A percentile compares a stretch with the other conserved stretches of the same genome.
These are phyloP conservation scores for Orbilia blumenaviensis DNA, from an alignment of 2,329 filamentous ascomycete species.

Conservation along the genomic window DNA sequence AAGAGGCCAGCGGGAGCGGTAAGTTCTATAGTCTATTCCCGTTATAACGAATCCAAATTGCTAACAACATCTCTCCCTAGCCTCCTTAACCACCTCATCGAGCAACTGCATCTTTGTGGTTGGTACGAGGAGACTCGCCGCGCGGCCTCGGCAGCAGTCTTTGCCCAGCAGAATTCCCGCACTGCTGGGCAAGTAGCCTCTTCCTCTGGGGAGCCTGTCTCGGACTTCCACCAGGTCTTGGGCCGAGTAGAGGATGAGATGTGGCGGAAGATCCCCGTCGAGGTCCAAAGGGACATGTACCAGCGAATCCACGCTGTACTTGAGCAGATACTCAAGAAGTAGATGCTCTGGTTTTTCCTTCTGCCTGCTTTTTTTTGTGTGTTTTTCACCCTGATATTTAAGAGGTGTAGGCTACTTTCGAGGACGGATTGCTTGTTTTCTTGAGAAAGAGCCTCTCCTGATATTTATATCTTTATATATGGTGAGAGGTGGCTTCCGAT, in stretches of 20 bases:
- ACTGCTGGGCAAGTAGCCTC: slow-evolving; percentile 7
- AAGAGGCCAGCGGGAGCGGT: slow-evolving; percentile 44
- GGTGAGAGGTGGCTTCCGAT: not conserved
- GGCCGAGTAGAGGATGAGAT: slow-evolving; percentile 36
- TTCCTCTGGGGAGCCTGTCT: slow-evolving; percentile 35
- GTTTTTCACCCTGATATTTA: not conserved
- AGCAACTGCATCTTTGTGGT: slow-evolving; percentile 45
- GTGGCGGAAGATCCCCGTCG: slow-evolving; percentile 47
- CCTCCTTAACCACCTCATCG: slow-evolving; percentile 43
- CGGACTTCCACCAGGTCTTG: slow-evolving; percentile 45
- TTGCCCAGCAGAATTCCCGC: slow-evolving; percentile 35
- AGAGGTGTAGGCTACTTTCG: not conserved
- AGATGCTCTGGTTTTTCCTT: not conserved
- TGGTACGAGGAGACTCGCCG: slow-evolving; percentile 48
- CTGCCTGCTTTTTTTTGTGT: not conserved
- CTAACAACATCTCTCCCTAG: slow-evolving; percentile 8
- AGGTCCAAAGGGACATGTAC: slow-evolving; percentile 50
- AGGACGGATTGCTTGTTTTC: not conserved
- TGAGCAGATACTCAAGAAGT: slow-evolving; percentile 46
- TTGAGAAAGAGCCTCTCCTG: not conserved
- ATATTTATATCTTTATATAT: not conserved
- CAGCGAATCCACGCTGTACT: slow-evolving; percentile 34
- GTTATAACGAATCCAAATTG: not conserved
- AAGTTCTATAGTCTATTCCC: not conserved
- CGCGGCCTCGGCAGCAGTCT: slow-evolving; percentile 31